Evolutionary conservation across 1,139 yeast species (phyloP), one percentile per base, ranked within the genome.

Genomic region (Hansenula lynferdii): DNA sequence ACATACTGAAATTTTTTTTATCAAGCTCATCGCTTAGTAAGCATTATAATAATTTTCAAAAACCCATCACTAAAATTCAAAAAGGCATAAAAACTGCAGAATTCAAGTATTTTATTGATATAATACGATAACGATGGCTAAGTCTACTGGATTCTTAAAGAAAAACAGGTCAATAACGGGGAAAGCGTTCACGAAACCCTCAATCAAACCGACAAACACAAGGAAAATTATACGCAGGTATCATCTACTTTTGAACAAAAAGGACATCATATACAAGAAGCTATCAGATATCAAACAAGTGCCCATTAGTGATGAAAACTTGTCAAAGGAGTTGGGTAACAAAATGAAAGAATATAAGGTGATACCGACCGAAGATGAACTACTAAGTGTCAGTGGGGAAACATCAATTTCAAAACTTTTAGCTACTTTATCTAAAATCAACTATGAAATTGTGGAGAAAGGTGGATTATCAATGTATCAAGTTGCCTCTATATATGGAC

Each of bases 401-500:
- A 38, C 40, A 3, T 37, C 44, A 6, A 30, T 44, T 17, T 36
- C 37, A 6, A 41, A 40, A 10, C 42, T 65, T 8, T 47, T 45
- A 12, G 38, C 32, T 14, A 58, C 60, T 31, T 62, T 77, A 37
- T 87, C 74, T 1, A 70, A 61, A 47, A 78, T 80, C 9, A 83
- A 78, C 50, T 70, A 70, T 2, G 89, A 84, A 55, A 69, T 80
- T 4, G 63, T 65, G 9, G 69, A 62, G 37, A 64, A 78, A 37
- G 95, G 95, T 2, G 95, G 95, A 0, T 58, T 86, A 3, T 69
- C 75, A 42, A 73, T 76, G 8, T 90, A 90, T 57, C 97, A 90
- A 53, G 64, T 71, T n/a, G 97, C 97, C 0, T 86, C 96, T 1
- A 75, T 85, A 1, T 77, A 80, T 36, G 97, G 97, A 0, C 97